Evolutionary conservation across 1,139 yeast genomes (phyloP).

Genomic region (Hansenula sp.): DNA sequence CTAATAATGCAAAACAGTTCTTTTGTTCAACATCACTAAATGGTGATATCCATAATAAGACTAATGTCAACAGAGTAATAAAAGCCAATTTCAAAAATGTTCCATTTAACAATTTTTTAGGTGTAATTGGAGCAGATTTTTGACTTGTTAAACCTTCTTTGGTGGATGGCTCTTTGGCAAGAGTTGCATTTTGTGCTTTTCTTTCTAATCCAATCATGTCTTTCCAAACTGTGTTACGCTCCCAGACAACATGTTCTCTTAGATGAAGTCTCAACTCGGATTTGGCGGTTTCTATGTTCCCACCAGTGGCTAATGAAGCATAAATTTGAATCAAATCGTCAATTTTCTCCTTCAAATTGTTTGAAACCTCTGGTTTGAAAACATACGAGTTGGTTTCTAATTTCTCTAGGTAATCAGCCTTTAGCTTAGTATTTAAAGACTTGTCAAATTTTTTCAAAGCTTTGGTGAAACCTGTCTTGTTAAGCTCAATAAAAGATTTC

Average conservation of each 20-base stretch:
- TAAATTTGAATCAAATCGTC: constrained; percentile 44
- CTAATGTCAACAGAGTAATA: constrained; percentile 40
- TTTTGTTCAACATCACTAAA: constrained; percentile 60
- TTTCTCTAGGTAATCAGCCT: constrained; percentile 42
- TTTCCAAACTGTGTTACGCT: constrained; percentile 94
- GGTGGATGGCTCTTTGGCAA: constrained; percentile 24
- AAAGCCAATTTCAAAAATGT: constrained; percentile 37
- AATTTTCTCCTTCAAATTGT: constrained; percentile 37
- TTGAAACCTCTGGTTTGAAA: constrained; percentile 41
- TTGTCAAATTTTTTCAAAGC: constrained; percentile 90
- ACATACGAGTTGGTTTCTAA: constrained; percentile 34
- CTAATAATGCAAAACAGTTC: constrained; percentile 79
- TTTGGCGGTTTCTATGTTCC: constrained; percentile 46
- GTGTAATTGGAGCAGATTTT: constrained; percentile 14
- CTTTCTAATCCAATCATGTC: constrained; percentile 91
- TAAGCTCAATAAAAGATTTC: constrained; percentile 75
- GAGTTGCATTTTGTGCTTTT: constrained; percentile 51
- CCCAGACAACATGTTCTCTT: constrained; percentile 94
- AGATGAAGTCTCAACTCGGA: constrained; percentile 70
- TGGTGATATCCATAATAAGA: constrained; percentile 52
- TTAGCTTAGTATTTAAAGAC: constrained; percentile 59
- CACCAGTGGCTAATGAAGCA: constrained; percentile 34
- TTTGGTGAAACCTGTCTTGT: constrained; percentile 83
- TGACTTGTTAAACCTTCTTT: constrained; percentile 22
- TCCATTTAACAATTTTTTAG: constrained; percentile 14